Evolutionary conservation across 2,329 filamentous ascomycete species (phyloP).

Genomic region (Diaporthe longicolla): DNA sequence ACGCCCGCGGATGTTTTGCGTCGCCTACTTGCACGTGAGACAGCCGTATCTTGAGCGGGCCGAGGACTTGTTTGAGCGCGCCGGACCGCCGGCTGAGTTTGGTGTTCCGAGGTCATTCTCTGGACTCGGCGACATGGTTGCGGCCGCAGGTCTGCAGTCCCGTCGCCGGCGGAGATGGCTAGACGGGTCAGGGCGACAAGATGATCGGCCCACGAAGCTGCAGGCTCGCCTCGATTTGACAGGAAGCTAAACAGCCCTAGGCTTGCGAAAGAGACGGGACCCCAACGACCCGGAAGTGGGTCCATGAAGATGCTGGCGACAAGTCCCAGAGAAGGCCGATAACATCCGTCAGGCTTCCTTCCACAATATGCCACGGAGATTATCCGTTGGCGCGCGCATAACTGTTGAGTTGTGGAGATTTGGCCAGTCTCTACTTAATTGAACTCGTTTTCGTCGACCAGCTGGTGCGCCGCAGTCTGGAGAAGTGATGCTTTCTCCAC

Average conservation of each 20-base stretch:
- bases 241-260: slow-evolving; percentile 24
- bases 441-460: slow-evolving; percentile 3
- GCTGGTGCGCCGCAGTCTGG: not conserved
- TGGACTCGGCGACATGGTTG: slow-evolving; percentile 26
- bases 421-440: not conserved
- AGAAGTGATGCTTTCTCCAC: slow-evolving; percentile 33
- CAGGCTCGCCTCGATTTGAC: slow-evolving; percentile 17
- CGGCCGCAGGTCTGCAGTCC: not conserved
- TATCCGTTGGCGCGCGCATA: not conserved
- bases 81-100: slow-evolving; percentile 16
- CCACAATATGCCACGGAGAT: not conserved
- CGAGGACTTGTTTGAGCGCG: slow-evolving; percentile 31
- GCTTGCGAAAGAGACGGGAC: slow-evolving; percentile 15
- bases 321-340: not conserved
- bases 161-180: not conserved
- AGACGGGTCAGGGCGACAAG: slow-evolving; percentile 2
- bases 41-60: slow-evolving; percentile 57
- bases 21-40: slow-evolving; percentile 61
- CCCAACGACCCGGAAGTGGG: not conserved
- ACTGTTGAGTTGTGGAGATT: not conserved
- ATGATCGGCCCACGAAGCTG: slow-evolving; percentile 20
- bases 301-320: not conserved
- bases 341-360: not conserved
- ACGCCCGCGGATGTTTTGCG: not conserved
- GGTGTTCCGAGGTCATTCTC: slow-evolving; percentile 17